Evolutionary conservation across 2,329 filamentous ascomycete species (phyloP), one percentile per base, ranked within the genome.

Genomic region (Botrytis fabae): DNA sequence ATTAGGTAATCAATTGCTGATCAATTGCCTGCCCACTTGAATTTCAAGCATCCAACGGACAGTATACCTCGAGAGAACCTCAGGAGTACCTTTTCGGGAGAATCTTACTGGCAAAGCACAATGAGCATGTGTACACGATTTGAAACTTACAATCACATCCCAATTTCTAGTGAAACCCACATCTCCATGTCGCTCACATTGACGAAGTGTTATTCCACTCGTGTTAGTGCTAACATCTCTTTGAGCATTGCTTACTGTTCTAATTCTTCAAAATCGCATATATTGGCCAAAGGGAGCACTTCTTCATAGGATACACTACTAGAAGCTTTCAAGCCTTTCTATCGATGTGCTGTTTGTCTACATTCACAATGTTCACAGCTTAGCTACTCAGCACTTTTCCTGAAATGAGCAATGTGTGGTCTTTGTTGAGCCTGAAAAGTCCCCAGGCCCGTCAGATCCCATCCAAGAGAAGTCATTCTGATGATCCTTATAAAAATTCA

Each of bases 1-100:
- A 66, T 66, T 66, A 66, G 28, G n/a, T 57, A 57, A 61, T 66
- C 38, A 66, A 40, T 66, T 9, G 16, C 16, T 35, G 46, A 25
- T 66, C 14, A 7, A 32, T 35, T 54, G n/a, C n/a, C 51, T 28
- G n/a, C 51, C 35, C 14, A 38, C 25, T 1, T n/a, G 14, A 42
- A 20, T 28, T 35, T 48, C 25, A 51, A n/a, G 25, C 48, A n/a
- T 51, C 14, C 48, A 51, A n/a, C 12, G 25, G 10, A 16, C 18
- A 42, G 4, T 42, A 42, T 42, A 22, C 20, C 10, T 22, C 9
- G 22, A 51, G 18, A 60, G 28, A 1, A 28, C 40, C 40, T 42
- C 38, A 38, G n/a, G 16, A 63, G 14, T 25, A 9, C 16, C 16
- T 44, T 16, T 44, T 28, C 14, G 25, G 25, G 38, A 44, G 3